These are phyloP conservation scores for Vaccinium corymbosum DNA, from an alignment of 148 eudicot genomes.

Conservation along the genomic window DNA sequence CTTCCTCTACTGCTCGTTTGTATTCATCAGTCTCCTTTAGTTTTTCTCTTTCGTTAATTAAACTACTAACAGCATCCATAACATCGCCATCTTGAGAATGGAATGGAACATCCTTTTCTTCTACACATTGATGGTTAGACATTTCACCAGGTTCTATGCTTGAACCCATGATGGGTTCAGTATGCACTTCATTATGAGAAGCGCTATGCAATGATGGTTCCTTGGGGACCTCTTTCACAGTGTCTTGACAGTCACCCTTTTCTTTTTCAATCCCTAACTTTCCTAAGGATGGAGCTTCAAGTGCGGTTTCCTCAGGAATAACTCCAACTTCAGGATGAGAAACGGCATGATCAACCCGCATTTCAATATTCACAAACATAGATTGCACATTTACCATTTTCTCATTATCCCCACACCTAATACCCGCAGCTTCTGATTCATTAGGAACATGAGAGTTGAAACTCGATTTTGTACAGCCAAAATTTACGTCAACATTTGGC, in stretches of 20 bases:
- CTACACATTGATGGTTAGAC: background rate
- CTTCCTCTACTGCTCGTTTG: constrained; percentile 77
- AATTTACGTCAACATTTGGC: constrained; percentile 15
- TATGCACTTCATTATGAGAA: background rate
- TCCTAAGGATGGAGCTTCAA: background rate
- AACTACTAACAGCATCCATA: constrained; percentile 10
- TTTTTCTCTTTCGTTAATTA: constrained; percentile 64
- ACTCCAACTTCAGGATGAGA: background rate
- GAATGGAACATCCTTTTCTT: constrained; percentile 11
- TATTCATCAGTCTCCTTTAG: constrained; percentile 88
- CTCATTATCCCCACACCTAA: background rate
- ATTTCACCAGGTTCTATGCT: background rate
- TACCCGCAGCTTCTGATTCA: background rate
- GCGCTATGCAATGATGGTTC: background rate
- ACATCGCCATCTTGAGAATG: constrained; percentile 14
- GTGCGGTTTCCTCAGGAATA: background rate
- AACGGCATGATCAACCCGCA: constrained; percentile 13
- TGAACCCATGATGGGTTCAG: background rate
- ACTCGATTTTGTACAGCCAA: constrained; percentile 3
- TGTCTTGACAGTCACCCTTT: constrained; percentile 4
- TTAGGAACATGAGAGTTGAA: constrained; percentile 2
- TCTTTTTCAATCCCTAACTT: background rate
- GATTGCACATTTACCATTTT: background rate
- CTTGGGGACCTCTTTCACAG: background rate
- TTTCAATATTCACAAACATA: constrained; percentile 13